A percentile compares a stretch with the other conserved stretches of the same genome.
Conservation (phyloP, 2,329 filamentous ascomycete genomes). For the Botryotinia calthae region DNA sequence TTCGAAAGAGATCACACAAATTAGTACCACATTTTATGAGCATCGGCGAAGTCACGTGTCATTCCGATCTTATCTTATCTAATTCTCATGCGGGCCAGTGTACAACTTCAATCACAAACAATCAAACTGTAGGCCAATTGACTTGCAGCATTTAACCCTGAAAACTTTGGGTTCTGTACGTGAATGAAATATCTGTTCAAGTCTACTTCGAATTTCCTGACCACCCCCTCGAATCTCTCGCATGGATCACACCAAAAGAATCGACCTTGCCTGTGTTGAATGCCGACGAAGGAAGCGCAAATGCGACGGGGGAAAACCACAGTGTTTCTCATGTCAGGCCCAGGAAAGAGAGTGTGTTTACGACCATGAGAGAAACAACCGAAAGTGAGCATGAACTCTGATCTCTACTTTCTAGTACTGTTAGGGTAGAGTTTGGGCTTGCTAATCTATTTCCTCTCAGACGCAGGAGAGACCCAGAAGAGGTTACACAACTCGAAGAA, state of each 20-base stretch:
- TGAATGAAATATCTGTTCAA: not conserved
- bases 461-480: slow-evolving; percentile 2
- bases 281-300: slow-evolving; percentile 1
- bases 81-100: not conserved
- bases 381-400: not conserved
- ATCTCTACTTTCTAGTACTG: not conserved
- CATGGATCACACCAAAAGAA: not conserved
- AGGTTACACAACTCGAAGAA: not conserved
- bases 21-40: not conserved
- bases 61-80: not conserved
- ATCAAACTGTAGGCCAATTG: not conserved
- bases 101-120: not conserved
- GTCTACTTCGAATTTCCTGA: not conserved
- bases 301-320: not conserved
- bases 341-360: not conserved
- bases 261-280: slow-evolving; percentile 3
- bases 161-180: not conserved
- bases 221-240: no score
- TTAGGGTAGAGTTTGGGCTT: not conserved
- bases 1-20: not conserved
- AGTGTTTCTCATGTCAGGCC: not conserved
- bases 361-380: not conserved
- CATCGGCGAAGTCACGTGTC: not conserved
- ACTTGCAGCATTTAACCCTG: not conserved
- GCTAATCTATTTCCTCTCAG: not conserved